Evolutionary conservation across 1,284 basidiomycete species (phyloP).

Genomic region (Ceratobasidium sp.): DNA sequence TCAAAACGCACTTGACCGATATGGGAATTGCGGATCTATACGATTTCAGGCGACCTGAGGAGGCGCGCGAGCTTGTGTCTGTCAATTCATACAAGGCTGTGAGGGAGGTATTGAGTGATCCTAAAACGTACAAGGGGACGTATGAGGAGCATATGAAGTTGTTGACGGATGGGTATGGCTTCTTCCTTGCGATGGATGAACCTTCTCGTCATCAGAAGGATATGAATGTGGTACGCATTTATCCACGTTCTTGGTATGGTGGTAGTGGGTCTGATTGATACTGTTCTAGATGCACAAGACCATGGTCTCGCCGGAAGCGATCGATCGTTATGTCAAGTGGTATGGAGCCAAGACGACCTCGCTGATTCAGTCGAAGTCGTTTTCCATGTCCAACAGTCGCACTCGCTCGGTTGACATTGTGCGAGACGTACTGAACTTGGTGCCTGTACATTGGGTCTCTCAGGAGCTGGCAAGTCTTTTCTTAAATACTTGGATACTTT

Average conservation of each 20-base stretch:
- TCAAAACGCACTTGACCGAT: conserved; percentile 40
- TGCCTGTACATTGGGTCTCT: conserved; percentile 73
- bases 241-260: not conserved
- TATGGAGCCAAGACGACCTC: conserved; percentile 46
- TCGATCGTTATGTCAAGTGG: conserved; percentile 42
- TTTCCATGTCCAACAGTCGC: conserved; percentile 52
- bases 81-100: conserved; percentile 45
- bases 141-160: conserved; percentile 43
- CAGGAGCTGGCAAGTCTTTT: conserved; percentile 64
- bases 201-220: conserved; percentile 36
- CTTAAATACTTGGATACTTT: not conserved
- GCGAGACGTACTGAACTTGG: conserved; percentile 73
- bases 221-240: conserved; percentile 27
- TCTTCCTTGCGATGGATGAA: conserved; percentile 47
- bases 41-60: conserved; percentile 41
- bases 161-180: conserved; percentile 45
- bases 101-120: conserved; percentile 43
- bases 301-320: conserved; percentile 8
- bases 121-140: conserved; percentile 40
- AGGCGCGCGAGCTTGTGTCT: conserved; percentile 13
- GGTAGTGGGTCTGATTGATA: not conserved
- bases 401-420: conserved; percentile 71
- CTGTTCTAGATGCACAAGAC: conserved; percentile 32
- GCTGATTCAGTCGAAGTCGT: conserved; percentile 48
- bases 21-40: conserved; percentile 40